These are phyloP conservation scores for Prototheca wickerhamii DNA, from an alignment of 163 green algal genomes.

Conservation along the genomic window DNA sequence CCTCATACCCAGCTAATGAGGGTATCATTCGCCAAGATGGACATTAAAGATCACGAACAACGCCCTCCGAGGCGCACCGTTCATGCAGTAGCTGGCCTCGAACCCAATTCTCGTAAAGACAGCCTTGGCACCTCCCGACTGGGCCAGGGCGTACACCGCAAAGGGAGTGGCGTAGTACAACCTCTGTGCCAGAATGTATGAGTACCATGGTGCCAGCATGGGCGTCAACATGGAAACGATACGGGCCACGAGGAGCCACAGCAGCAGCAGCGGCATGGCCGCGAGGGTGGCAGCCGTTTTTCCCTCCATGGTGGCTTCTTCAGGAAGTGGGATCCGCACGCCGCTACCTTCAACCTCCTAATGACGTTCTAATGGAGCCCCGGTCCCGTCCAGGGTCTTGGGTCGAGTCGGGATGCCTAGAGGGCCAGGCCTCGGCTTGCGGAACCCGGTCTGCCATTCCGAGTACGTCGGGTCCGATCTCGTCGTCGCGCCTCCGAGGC, in stretches of 20 bases:
- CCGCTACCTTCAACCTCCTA: no score
- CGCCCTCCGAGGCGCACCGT: constrained; percentile 8
- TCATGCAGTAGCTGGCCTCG: constrained; percentile 56
- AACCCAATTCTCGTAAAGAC: constrained; percentile 48
- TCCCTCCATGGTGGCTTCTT: background rate
- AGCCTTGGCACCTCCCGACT: constrained; percentile 16
- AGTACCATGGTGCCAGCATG: constrained; percentile 28
- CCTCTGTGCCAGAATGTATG: constrained; percentile 11
- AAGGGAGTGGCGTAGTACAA: constrained; percentile 72
- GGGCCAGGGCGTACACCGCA: constrained; percentile 35
- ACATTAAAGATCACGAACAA: no score
- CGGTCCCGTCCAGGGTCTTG: no score
- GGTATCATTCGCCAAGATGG: no score
- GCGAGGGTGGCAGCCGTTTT: background rate
- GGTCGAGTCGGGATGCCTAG: no score
- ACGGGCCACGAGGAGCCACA: constrained; percentile 40
- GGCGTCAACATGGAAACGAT: constrained; percentile 33
- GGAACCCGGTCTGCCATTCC: no score
- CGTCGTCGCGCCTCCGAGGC: no score
- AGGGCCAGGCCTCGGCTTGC: no score
- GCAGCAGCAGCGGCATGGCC: constrained; percentile 20
- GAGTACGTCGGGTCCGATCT: no score
- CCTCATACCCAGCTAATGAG: no score
- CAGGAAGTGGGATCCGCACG: no score
- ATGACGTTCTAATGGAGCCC: no score